These are phyloP conservation scores for Mycena vitilis DNA, from an alignment of 768 basidiomycete species.

Conservation along the genomic window DNA sequence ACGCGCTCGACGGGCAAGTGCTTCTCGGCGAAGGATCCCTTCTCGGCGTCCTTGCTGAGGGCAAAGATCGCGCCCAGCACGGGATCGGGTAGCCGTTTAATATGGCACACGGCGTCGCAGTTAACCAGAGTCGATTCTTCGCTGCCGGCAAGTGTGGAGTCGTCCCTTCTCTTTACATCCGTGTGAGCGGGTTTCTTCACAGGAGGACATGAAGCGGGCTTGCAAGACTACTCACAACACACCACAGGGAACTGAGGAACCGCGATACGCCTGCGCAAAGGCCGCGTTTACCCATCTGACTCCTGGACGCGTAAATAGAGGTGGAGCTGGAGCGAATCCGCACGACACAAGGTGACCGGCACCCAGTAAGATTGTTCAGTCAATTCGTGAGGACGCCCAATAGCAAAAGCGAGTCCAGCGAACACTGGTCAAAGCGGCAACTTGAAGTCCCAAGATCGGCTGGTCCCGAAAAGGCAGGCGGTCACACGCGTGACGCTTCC, in stretches of 20 bases:
- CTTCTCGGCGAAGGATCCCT: constrained; percentile 7
- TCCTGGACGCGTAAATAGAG: not conserved
- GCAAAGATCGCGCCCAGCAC: constrained; percentile 22
- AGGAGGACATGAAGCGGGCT: too few relatives aligned
- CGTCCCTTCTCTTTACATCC: not conserved
- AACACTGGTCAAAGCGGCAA: constrained; percentile 8
- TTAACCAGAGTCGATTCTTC: constrained; percentile 27
- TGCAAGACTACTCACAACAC: not conserved
- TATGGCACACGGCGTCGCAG: constrained; percentile 24
- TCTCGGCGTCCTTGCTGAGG: constrained; percentile 8
- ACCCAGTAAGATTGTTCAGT: not conserved
- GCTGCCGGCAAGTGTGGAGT: constrained; percentile 12
- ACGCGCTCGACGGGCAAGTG: constrained; percentile 18
- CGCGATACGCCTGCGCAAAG: constrained; percentile 5
- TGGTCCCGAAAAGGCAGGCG: not conserved
- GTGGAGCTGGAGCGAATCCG: not conserved
- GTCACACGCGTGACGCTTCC: not conserved
- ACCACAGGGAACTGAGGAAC: constrained; percentile 4
- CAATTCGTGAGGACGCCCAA: too few relatives aligned
- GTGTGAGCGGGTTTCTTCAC: too few relatives aligned
- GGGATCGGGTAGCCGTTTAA: constrained; percentile 23
- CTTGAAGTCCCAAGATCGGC: not conserved
- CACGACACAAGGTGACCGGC: not conserved
- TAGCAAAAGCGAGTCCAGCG: not conserved
- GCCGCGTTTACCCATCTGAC: constrained; percentile 11